Evolutionary conservation across 2,329 filamentous ascomycete genomes (phyloP).

Genomic region (Aspergillus felis): DNA sequence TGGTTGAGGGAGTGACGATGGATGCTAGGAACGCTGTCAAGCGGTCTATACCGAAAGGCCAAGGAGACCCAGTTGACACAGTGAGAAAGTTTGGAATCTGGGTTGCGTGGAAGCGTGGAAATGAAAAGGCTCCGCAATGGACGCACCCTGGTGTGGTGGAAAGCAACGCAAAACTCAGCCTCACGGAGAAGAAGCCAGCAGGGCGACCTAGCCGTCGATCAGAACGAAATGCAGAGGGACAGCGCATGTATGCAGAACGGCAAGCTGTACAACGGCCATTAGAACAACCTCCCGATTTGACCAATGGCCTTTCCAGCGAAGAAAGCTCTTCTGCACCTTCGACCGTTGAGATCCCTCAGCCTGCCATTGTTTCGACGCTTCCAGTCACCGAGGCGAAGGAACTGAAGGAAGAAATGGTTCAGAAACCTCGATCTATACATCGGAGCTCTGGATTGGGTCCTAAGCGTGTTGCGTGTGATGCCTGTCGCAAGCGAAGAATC

Average conservation of each 20-base stretch:
- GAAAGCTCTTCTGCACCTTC: slow-evolving; percentile 18
- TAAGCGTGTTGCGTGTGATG: slow-evolving; percentile 58
- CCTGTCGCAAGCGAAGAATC: slow-evolving; percentile 59
- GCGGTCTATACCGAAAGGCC: slow-evolving; percentile 59
- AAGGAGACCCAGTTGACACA: slow-evolving; percentile 58
- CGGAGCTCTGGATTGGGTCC: slow-evolving; percentile 58
- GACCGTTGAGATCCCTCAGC: slow-evolving; percentile 21
- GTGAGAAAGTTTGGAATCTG: slow-evolving; percentile 60
- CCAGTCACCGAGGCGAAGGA: slow-evolving; percentile 11
- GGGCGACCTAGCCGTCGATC: slow-evolving; percentile 53
- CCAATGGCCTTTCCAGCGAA: slow-evolving; percentile 11
- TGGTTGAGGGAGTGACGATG: slow-evolving; percentile 56
- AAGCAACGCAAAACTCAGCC: slow-evolving; percentile 46
- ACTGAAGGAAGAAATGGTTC: slow-evolving; percentile 25
- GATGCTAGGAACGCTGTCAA: slow-evolving; percentile 58
- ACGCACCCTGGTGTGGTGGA: slow-evolving; percentile 55
- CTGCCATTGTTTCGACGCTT: slow-evolving; percentile 9
- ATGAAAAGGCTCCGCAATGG: slow-evolving; percentile 60
- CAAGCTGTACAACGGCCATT: slow-evolving; percentile 34
- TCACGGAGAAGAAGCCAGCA: slow-evolving; percentile 53
- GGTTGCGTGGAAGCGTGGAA: slow-evolving; percentile 65
- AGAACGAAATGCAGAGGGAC: slow-evolving; percentile 48
- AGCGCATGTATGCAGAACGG: slow-evolving; percentile 39
- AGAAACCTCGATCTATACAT: slow-evolving; percentile 44
- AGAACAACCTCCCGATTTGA: slow-evolving; percentile 20